Base-by-base conservation (phyloP, 345 rosid species). In the Populus tremula region DNA sequence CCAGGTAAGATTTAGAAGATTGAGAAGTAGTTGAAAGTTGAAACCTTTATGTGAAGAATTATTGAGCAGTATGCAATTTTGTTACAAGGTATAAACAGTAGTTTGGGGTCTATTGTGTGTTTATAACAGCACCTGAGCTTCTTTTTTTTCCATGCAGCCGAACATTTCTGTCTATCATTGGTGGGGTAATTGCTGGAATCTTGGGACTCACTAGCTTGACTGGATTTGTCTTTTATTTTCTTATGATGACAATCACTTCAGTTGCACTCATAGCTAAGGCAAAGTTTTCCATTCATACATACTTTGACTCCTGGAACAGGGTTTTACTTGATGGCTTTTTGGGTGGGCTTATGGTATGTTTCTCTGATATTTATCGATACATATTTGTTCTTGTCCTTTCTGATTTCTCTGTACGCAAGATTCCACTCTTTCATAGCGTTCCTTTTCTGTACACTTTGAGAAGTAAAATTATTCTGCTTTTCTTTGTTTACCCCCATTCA, bases 161-260 rank as follows among this genome's bases (percentile, higher is more conserved):
- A 64, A 96, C 98, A 14, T 96, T 96, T 80, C 83, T 96, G 86
- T 96, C 98, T 20, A 91, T 96, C 81, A 89, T 90, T 1, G 97
- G 93, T 67, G 98, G 99, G 47, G 96, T 90, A 71, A 82, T 90
- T 82, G 97, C 98, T 38, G 99, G 99, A 83, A 92, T 96, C 43
- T 78, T 88, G 69, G 99, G 99, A 59, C 90, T 92, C 83, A 96
- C 92, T 4, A 90, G 99, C 71, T 85, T 93, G 78, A 76, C 85
- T 41, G 99, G 99, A 74, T 93, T 96, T 59, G 65, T 96, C 72
- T 70, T 96, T 59, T 93, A 93, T 85, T 93, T 96, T 75, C 86
- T 91, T 31, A 83, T 92, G 77, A 96, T 96, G 99, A 84, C 92
- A 75, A 82, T 93, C 61, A 88, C 98, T 84, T 92, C 99, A 21